Evolutionary conservation across 2,329 filamentous ascomycete genomes (phyloP).

Genomic region (Dactylella cylindrospora): DNA sequence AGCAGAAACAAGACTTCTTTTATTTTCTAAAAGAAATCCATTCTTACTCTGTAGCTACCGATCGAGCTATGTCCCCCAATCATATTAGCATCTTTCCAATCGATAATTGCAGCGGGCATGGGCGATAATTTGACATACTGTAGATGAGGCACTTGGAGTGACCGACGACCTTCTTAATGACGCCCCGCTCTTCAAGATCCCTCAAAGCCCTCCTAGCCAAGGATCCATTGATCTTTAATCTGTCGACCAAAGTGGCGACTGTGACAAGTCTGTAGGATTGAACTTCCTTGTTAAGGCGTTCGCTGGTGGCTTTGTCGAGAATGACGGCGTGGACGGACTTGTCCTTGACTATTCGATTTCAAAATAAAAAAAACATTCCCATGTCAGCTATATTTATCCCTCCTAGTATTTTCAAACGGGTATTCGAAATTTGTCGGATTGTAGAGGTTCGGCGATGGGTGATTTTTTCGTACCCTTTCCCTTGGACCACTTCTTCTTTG

Average conservation of each 20-base stretch:
- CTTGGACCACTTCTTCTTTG: constrained; percentile 80
- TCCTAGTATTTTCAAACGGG: constrained; percentile 49
- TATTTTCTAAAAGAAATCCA: constrained; percentile 30
- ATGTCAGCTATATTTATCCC: constrained; percentile 60
- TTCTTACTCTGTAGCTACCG: constrained; percentile 43
- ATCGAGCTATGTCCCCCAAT: constrained; percentile 28
- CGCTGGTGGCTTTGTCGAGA: constrained; percentile 94
- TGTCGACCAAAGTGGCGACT: constrained; percentile 96
- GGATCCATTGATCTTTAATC: constrained; percentile 99
- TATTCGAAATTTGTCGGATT: neutral
- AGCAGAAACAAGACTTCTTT: constrained; percentile 37
- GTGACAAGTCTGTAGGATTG: constrained; percentile 99
- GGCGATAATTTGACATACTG: constrained; percentile 63
- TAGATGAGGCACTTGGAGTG: constrained; percentile 99
- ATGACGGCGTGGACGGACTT: constrained; percentile 99
- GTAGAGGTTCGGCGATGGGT: constrained; percentile 9
- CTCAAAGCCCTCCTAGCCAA: constrained; percentile 84
- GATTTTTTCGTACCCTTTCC: constrained; percentile 59
- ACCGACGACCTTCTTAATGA: constrained; percentile 95
- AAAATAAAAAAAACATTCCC: constrained; percentile 52
- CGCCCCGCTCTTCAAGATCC: constrained; percentile 95
- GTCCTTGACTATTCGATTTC: constrained; percentile 79
- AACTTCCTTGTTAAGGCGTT: constrained; percentile 99
- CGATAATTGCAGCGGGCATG: neutral
- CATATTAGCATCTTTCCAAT: neutral